phyloP scores from a whole-genome alignment of 108 stramenopile species.

The Discostella pseudostelligera region DNA sequence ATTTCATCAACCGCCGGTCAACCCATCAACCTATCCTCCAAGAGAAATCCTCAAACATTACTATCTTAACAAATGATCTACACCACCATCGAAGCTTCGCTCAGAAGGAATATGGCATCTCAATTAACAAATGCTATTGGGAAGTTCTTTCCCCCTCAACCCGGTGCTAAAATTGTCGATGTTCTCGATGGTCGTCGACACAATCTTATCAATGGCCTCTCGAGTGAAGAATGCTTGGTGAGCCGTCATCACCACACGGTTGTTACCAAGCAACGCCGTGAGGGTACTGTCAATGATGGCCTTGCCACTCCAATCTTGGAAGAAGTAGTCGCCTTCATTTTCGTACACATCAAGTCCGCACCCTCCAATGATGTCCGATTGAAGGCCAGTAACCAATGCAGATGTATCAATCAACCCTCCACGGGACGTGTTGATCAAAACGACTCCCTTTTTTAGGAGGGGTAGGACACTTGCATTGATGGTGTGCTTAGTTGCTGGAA shows the following conservation, averaged over 20 bases:
- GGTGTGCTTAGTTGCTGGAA: slow-evolving; percentile 59
- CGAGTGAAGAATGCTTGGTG: slow-evolving; percentile 86
- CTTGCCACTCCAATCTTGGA: slow-evolving; percentile 71
- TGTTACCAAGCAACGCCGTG: slow-evolving; percentile 55
- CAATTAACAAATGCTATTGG: slow-evolving; percentile 27
- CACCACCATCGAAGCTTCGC: too few relatives aligned
- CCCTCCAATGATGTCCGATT: slow-evolving; percentile 60
- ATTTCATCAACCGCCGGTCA: slow-evolving; percentile 1
- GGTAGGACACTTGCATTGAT: slow-evolving; percentile 53
- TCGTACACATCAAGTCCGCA: slow-evolving; percentile 76
- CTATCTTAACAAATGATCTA: not conserved
- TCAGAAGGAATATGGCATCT: not conserved
- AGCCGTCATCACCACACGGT: slow-evolving; percentile 59
- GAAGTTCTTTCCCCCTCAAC: slow-evolving; percentile 36
- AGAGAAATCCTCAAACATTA: not conserved
- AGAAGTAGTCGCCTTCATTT: slow-evolving; percentile 81
- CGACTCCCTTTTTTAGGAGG: slow-evolving; percentile 58
- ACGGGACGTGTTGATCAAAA: slow-evolving; percentile 75
- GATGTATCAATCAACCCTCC: slow-evolving; percentile 76
- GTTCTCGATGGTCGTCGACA: slow-evolving; percentile 65
- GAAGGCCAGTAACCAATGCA: slow-evolving; percentile 59
- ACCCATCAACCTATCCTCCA: not conserved
- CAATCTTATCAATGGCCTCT: slow-evolving; percentile 78
- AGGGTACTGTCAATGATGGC: slow-evolving; percentile 50
- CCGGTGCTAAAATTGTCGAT: slow-evolving; percentile 46